These are phyloP conservation scores for Globisporangium okanoganense DNA, from an alignment of 352 stramenopile species.

Conservation along the genomic window DNA sequence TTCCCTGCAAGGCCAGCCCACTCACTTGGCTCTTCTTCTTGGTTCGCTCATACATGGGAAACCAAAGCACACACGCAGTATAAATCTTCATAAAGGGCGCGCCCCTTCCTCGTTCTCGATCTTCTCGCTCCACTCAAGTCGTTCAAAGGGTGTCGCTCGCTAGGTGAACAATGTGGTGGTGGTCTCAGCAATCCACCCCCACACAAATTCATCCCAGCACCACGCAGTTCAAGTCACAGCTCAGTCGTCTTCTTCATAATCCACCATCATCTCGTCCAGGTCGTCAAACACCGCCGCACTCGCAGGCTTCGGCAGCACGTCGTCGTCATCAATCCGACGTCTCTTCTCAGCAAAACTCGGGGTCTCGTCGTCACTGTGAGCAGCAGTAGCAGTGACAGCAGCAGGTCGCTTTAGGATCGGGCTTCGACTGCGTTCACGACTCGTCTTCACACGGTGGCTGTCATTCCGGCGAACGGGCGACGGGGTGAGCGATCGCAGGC, in stretches of 20 bases:
- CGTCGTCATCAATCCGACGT: slow-evolving; percentile 17
- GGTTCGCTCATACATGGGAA: slow-evolving; percentile 12
- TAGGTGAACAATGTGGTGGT: background rate
- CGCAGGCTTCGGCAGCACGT: slow-evolving; percentile 28
- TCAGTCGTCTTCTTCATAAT: slow-evolving; percentile 82
- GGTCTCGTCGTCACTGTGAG: background rate
- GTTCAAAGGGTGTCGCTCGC: background rate
- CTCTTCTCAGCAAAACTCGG: slow-evolving; percentile 10
- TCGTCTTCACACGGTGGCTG: background rate
- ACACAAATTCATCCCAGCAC: background rate
- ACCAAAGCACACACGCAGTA: slow-evolving; percentile 40
- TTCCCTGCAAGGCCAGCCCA: slow-evolving; percentile 9
- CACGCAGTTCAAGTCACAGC: background rate
- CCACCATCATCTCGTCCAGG: slow-evolving; percentile 76
- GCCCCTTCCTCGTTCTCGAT: slow-evolving; percentile 9
- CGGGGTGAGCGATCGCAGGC: slow-evolving; percentile 29
- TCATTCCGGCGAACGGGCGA: slow-evolving; percentile 33
- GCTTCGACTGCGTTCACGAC: slow-evolving; percentile 5
- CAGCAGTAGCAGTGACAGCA: background rate
- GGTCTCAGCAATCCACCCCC: background rate
- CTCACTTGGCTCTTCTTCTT: background rate
- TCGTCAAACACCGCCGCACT: slow-evolving; percentile 46
- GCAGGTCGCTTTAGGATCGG: slow-evolving; percentile 6
- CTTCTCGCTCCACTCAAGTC: slow-evolving; percentile 6
- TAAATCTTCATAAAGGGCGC: slow-evolving; percentile 24